Conservation (phyloP, 164 flowering plant genomes). For the Tinospora cordifolia region DNA sequence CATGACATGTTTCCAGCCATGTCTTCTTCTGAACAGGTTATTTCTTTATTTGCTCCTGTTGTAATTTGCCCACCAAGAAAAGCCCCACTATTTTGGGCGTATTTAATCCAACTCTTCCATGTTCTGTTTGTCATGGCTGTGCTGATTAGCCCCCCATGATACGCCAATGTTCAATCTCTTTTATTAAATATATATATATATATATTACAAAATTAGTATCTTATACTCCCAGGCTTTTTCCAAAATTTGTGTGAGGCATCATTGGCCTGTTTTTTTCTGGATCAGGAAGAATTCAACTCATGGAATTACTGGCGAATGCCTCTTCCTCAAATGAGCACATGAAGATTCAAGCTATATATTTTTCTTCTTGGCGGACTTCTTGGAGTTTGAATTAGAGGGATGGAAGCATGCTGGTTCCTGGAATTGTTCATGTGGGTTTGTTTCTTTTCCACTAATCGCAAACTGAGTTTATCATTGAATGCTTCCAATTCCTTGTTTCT, state of each 20-base stretch:
- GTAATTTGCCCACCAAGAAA: not conserved
- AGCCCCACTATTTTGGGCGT: not conserved
- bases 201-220: not conserved
- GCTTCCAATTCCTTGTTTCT: no score
- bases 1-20: slow-evolving; percentile 79
- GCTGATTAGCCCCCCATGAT: not conserved
- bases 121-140: not conserved
- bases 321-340: slow-evolving; percentile 37
- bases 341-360: slow-evolving; percentile 26
- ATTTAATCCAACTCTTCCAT: not conserved
- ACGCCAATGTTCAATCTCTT: not conserved
- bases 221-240: not conserved
- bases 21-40: slow-evolving; percentile 68
- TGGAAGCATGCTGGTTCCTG: slow-evolving; percentile 2
- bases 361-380: slow-evolving; percentile 4
- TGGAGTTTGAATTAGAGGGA: slow-evolving; percentile 11
- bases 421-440: slow-evolving; percentile 17
- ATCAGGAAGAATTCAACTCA: slow-evolving; percentile 85
- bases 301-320: slow-evolving; percentile 95
- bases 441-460: not conserved
- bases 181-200: not conserved
- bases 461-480: not conserved
- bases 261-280: not conserved
- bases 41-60: not conserved
- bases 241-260: not conserved